A percentile compares a stretch with the other conserved stretches of the same genome.
Evolutionary conservation across 139 green algal species (phyloP).

Genomic region (Choricystis sp.): DNA sequence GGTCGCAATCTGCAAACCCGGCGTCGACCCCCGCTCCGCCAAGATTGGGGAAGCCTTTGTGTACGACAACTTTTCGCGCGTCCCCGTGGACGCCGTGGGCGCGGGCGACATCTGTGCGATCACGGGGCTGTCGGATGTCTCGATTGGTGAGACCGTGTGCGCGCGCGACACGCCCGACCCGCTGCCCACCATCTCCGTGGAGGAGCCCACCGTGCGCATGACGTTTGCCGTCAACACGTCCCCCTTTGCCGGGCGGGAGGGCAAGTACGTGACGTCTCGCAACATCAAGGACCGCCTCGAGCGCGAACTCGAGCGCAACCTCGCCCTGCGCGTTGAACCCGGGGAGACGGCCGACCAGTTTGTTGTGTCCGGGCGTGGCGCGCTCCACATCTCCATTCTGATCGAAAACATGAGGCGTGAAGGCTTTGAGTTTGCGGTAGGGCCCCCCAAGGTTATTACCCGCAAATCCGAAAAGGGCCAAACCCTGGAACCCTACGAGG

Average conservation of each 20-base stretch:
- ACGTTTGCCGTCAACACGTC: conserved; percentile 89
- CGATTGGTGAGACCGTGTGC: conserved; percentile 93
- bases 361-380: conserved; percentile 74
- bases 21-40: conserved; percentile 15
- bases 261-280: conserved; percentile 83
- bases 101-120: conserved; percentile 89
- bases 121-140: conserved; percentile 44
- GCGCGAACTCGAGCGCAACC: conserved; percentile 82
- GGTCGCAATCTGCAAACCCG: conserved; percentile 24
- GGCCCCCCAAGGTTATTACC: conserved; percentile 86
- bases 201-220: conserved; percentile 97
- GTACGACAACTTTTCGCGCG: conserved; percentile 82
- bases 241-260: conserved; percentile 89
- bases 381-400: conserved; percentile 82
- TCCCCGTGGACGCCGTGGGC: conserved; percentile 43
- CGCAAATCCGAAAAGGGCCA: conserved; percentile 45
- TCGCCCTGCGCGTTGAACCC: conserved; percentile 82
- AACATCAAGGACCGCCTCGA: conserved; percentile 52
- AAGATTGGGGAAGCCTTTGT: conserved; percentile 89
- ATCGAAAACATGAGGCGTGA: conserved; percentile 94
- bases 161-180: conserved; percentile 29
- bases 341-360: conserved; percentile 85
- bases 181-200: conserved; percentile 85
- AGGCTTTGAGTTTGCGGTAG: conserved; percentile 77
- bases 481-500: conserved; percentile 81